These are phyloP conservation scores for Funneliformis caledonium DNA, from an alignment of 371 early-diverging fungal species.

Conservation along the genomic window DNA sequence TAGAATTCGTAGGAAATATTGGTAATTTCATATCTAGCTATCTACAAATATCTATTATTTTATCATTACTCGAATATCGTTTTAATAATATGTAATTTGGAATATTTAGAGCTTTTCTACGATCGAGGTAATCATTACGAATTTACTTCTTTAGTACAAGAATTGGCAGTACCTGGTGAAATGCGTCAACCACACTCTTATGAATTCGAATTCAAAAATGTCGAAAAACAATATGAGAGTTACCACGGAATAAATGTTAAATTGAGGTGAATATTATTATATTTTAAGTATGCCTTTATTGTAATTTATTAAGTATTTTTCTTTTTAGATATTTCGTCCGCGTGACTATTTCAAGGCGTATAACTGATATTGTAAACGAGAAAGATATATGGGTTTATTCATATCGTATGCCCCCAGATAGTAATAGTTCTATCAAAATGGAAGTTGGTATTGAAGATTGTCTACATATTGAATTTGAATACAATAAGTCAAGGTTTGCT, in stretches of 20 bases:
- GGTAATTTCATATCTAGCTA: slow-evolving; percentile 56
- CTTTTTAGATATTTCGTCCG: slow-evolving; percentile 78
- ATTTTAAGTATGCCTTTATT: neutral
- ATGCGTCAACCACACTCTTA: slow-evolving; percentile 67
- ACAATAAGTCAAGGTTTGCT: slow-evolving; percentile 60
- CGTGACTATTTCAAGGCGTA: slow-evolving; percentile 72
- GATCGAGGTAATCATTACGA: slow-evolving; percentile 95
- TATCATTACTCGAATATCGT: neutral
- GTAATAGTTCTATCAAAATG: slow-evolving; percentile 89
- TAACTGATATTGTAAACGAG: slow-evolving; percentile 75
- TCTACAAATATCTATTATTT: neutral
- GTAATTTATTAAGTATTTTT: neutral
- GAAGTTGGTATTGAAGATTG: slow-evolving; percentile 95
- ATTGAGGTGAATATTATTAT: slow-evolving; percentile 59
- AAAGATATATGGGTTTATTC: slow-evolving; percentile 90
- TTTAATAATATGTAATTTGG: neutral
- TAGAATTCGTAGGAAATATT: slow-evolving; percentile 96
- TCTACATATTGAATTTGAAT: slow-evolving; percentile 92
- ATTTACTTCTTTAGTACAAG: slow-evolving; percentile 85
- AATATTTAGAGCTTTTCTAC: slow-evolving; percentile 82
- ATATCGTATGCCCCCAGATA: slow-evolving; percentile 81
- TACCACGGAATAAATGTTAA: slow-evolving; percentile 93
- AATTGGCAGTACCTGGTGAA: slow-evolving; percentile 85
- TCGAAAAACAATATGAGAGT: slow-evolving; percentile 89
- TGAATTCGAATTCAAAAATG: slow-evolving; percentile 89